A percentile compares a stretch with the other conserved stretches of the same genome.
phyloP scores from a whole-genome alignment of 2,329 filamentous ascomycete species.

The Sclerotinia trifoliorum region DNA sequence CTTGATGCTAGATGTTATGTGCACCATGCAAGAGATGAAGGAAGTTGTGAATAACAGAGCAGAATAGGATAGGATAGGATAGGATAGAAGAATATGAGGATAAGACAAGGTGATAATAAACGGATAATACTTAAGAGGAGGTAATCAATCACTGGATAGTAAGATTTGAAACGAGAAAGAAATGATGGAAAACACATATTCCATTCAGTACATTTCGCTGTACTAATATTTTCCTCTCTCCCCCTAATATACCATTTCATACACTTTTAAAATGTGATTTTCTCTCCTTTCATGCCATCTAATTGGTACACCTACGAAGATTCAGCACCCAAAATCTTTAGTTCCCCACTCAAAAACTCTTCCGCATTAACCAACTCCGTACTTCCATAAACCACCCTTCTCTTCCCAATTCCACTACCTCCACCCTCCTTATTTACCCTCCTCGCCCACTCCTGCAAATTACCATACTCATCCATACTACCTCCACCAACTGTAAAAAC shows the following conservation, averaged over 20 bases:
- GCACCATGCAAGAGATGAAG: too few species aligned
- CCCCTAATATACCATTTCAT: not conserved
- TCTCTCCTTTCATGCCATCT: not conserved
- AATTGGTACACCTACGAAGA: not conserved
- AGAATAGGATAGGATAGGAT: too few species aligned
- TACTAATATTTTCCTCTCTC: not conserved
- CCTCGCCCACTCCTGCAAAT: constrained; percentile 92
- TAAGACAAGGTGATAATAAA: too few species aligned
- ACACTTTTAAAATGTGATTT: not conserved
- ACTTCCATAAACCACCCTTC: constrained; percentile 89
- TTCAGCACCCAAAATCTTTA: constrained; percentile 62
- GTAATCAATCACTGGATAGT: not conserved
- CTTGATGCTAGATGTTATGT: too few species aligned
- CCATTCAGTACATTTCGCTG: not conserved
- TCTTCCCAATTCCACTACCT: constrained; percentile 60
- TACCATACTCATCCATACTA: constrained; percentile 98
- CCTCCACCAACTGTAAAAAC: constrained; percentile 96
- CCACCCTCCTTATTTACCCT: constrained; percentile 55
- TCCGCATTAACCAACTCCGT: constrained; percentile 75
- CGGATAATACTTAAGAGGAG: too few species aligned
- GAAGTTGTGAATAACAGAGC: too few species aligned
- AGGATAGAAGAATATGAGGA: too few species aligned
- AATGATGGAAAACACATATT: not conserved
- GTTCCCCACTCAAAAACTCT: constrained; percentile 63
- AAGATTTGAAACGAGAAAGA: not conserved